A percentile compares a stretch with the other conserved stretches of the same genome.
These are phyloP conservation scores for Mycena albidolilacea DNA, from an alignment of 768 basidiomycete species.

Conservation along the genomic window DNA sequence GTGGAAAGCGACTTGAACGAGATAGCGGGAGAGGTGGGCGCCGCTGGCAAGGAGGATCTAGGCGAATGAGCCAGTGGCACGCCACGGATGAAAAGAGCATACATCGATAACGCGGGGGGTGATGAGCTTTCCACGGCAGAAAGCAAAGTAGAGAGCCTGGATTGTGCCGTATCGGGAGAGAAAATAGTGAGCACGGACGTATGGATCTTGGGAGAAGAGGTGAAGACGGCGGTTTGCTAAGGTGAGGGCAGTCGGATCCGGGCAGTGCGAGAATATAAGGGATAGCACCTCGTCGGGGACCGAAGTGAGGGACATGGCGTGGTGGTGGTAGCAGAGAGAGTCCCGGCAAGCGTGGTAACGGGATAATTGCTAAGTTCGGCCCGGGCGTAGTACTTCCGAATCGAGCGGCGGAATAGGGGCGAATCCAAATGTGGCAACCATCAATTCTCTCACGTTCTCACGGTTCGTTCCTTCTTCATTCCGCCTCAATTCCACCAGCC, in stretches of 20 bases:
- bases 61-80: slow-evolving; percentile 36
- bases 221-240: slow-evolving; percentile 72
- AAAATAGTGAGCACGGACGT: slow-evolving; percentile 85
- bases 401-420: too few relatives aligned
- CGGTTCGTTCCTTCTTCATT: too few relatives aligned
- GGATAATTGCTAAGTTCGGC: too few relatives aligned
- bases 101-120: slow-evolving; percentile 80
- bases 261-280: slow-evolving; percentile 80
- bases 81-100: slow-evolving; percentile 47
- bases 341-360: neutral
- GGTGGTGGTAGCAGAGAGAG: slow-evolving; percentile 37
- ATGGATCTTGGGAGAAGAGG: slow-evolving; percentile 78
- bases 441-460: too few relatives aligned
- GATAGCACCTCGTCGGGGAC: slow-evolving; percentile 73
- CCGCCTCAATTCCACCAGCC: too few relatives aligned
- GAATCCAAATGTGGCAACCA: too few relatives aligned
- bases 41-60: slow-evolving; percentile 84
- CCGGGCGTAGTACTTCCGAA: too few relatives aligned
- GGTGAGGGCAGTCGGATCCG: slow-evolving; percentile 73
- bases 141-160: slow-evolving; percentile 82
- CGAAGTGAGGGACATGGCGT: neutral
- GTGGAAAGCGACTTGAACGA: slow-evolving; percentile 83
- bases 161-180: slow-evolving; percentile 78
- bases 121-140: slow-evolving; percentile 78
- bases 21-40: slow-evolving; percentile 84